Percentiles rank a stretch among this genome's conserved stretches.
Evolutionary conservation across 306 rosid species (phyloP).

Genomic region (Acacia acuminata): DNA sequence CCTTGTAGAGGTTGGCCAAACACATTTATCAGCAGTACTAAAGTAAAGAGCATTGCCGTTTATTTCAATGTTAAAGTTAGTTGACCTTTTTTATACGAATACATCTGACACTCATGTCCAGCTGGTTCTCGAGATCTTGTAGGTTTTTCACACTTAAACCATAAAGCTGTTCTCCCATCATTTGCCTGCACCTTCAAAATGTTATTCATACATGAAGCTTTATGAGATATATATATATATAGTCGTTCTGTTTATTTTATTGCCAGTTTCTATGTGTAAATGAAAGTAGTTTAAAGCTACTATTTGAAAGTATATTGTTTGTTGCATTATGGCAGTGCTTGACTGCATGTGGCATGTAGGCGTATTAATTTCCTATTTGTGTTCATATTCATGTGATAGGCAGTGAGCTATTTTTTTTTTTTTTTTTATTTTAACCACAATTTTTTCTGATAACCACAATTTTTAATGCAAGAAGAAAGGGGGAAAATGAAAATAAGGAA

Average conservation of each 20-base stretch:
- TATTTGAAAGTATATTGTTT: too few species aligned
- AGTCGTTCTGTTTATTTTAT: not conserved
- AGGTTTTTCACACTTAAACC: constrained; percentile 59
- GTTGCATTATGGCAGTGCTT: too few species aligned
- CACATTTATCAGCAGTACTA: not conserved
- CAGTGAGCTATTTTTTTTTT: too few species aligned
- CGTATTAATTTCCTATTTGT: too few species aligned
- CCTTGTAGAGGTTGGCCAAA: constrained; percentile 5
- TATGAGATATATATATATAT: constrained; percentile 16
- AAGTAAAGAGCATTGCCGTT: not conserved
- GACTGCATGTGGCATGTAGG: too few species aligned
- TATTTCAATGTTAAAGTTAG: constrained; percentile 8
- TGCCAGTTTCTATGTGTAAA: not conserved
- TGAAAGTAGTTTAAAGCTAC: too few species aligned
- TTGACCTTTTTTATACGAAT: constrained; percentile 68
- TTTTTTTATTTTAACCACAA: too few species aligned
- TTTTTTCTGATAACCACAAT: too few species aligned
- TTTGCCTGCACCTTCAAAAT: constrained; percentile 45
- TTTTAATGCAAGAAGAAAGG: not conserved
- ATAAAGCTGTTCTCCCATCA: constrained; percentile 69
- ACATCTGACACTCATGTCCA: constrained; percentile 64
- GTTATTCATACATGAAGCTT: constrained; percentile 11
- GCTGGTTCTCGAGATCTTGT: constrained; percentile 62
- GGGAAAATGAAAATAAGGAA: too few species aligned
- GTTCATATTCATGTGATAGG: too few species aligned